A percentile compares a stretch with the other conserved stretches of the same genome.
Evolutionary conservation across 768 basidiomycete genomes (phyloP).

Genomic region (Hygrophoropsis aurantiaca): DNA sequence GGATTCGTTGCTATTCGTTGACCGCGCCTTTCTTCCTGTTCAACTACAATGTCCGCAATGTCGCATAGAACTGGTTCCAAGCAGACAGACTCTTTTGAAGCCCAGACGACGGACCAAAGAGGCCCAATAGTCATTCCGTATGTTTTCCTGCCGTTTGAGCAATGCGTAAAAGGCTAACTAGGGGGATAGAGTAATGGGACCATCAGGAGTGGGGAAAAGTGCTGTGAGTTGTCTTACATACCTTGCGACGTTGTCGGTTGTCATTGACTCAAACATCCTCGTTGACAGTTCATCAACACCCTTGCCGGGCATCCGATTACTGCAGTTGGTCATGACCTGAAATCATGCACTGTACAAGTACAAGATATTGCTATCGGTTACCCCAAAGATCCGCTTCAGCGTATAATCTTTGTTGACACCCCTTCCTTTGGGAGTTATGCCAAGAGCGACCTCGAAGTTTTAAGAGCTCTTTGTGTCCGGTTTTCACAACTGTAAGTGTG

Average conservation of each 20-base stretch:
- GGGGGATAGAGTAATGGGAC: conserved; percentile 14
- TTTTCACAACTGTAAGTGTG: conserved; percentile 21
- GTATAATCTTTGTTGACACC: conserved; percentile 23
- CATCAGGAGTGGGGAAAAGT: conserved; percentile 22
- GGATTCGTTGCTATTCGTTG: too few relatives aligned
- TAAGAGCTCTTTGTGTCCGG: conserved; percentile 13
- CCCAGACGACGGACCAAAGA: too few relatives aligned
- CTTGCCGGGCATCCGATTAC: conserved; percentile 6
- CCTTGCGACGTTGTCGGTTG: background rate
- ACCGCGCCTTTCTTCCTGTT: too few relatives aligned
- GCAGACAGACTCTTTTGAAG: too few relatives aligned
- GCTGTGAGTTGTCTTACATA: conserved; percentile 10
- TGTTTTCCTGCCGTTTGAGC: too few relatives aligned
- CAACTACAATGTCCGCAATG: too few relatives aligned
- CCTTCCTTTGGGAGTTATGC: conserved; percentile 20
- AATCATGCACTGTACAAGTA: conserved; percentile 21
- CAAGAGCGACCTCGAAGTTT: conserved; percentile 11
- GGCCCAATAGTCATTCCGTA: too few relatives aligned
- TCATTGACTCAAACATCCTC: too few relatives aligned
- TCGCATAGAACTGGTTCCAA: too few relatives aligned
- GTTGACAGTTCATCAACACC: conserved; percentile 24
- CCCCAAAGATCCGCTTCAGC: conserved; percentile 14
- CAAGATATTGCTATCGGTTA: conserved; percentile 12
- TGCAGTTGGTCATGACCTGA: conserved; percentile 11
- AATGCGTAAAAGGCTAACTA: too few relatives aligned